phyloP scores from a whole-genome alignment of 352 stramenopile genomes.

The Saprolegnia parasitica region DNA sequence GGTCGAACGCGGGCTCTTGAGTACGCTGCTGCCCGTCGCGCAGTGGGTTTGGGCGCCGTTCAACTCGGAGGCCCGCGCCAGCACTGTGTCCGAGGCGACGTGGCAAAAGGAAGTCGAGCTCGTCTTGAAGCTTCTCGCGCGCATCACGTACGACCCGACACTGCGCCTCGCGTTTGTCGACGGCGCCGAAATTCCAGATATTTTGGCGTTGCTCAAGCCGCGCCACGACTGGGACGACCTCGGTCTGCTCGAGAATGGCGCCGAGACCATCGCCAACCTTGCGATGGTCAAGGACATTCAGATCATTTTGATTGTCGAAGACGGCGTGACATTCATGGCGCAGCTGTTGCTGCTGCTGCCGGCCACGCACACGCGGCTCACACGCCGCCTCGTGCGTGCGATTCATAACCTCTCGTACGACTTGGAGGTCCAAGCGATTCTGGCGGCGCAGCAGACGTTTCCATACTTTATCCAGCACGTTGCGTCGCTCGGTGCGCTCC shows the following conservation, averaged over 20 bases:
- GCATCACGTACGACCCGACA: conserved; percentile 2
- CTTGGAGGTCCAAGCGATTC: conserved; percentile 60
- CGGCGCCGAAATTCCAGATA: conserved; percentile 45
- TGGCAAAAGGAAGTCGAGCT: conserved; percentile 10
- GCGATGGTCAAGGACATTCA: conserved; percentile 40
- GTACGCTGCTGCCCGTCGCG: conserved; percentile 49
- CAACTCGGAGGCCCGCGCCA: background rate
- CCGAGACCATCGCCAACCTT: conserved; percentile 7
- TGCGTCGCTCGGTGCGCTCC: background rate
- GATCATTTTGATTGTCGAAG: conserved; percentile 62
- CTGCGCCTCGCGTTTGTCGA: conserved; percentile 27
- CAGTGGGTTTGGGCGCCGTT: conserved; percentile 39
- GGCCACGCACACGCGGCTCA: conserved; percentile 35
- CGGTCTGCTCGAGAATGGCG: background rate
- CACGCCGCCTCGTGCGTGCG: conserved; percentile 47
- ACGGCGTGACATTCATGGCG: conserved; percentile 54
- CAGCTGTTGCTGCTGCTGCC: conserved; percentile 39
- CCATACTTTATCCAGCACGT: conserved; percentile 45
- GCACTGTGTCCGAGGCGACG: background rate
- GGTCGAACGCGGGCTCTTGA: conserved; percentile 40
- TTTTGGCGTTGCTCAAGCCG: conserved; percentile 34
- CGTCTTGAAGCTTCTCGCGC: background rate
- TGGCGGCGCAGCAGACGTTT: conserved; percentile 44
- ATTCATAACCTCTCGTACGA: conserved; percentile 53
- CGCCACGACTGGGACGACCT: background rate